A percentile compares a stretch with the other conserved stretches of the same genome.
phyloP scores from a whole-genome alignment of 2,329 filamentous ascomycete genomes.

The Bipolaris gigantea region DNA sequence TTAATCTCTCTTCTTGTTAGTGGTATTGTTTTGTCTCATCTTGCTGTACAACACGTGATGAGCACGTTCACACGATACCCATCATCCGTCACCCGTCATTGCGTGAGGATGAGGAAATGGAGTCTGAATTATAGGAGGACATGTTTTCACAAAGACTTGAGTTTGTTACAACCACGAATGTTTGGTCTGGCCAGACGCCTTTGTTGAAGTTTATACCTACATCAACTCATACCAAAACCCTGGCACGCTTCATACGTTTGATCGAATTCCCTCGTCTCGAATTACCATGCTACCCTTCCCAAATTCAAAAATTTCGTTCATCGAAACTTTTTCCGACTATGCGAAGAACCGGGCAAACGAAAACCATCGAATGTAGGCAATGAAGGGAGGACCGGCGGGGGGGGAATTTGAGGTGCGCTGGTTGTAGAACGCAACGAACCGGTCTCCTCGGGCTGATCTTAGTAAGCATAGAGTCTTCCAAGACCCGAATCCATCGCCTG shows the following conservation, averaged over 20 bases:
- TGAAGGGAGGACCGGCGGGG: background rate
- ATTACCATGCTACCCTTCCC: background rate
- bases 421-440: background rate
- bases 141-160: background rate
- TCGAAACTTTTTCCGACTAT: too few relatives aligned
- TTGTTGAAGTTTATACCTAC: background rate
- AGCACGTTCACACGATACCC: too few relatives aligned
- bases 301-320: background rate
- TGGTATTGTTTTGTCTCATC: too few relatives aligned
- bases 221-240: background rate
- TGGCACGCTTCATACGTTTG: background rate
- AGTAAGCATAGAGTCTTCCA: background rate
- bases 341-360: background rate
- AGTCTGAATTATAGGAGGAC: too few relatives aligned
- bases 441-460: background rate
- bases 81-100: too few relatives aligned
- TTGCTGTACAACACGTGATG: too few relatives aligned
- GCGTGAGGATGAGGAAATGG: too few relatives aligned
- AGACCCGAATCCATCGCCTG: background rate
- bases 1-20: too few relatives aligned
- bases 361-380: background rate
- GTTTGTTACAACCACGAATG: background rate
- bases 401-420: background rate
- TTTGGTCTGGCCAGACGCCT: background rate
- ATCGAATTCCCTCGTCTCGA: background rate